Base-by-base conservation (phyloP, 1,284 basidiomycete species). In the Blastosporella zonata region DNA sequence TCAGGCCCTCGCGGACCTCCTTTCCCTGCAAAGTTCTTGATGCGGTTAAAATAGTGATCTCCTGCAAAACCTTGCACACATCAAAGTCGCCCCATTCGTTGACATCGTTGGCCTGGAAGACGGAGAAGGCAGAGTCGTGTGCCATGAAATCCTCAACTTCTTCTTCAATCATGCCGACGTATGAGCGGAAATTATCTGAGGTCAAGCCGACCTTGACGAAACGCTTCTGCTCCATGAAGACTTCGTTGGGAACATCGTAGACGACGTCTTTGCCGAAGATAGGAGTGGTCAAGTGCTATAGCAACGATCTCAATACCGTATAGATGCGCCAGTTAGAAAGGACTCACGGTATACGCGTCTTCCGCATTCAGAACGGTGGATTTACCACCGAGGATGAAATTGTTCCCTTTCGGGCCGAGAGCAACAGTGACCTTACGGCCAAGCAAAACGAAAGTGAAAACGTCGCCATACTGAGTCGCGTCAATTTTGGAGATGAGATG, bases 161-260 rank as follows among this genome's bases (percentile, higher is more conserved):
- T 31, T 89, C 75, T 52, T 87, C 84, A 58, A 99, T 93, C 82
- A 97, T 88, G 46, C 84, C 83, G 29, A 97, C 88, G 63, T 99
- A 99, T 35, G 83, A 78, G 31, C 87, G 82, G 69, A 99, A 87
- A 66, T 97, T 96, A 27, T 99, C 96, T 17, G 81, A 83, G 6
- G 93, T 90, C 7, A 99, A 81, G 35, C 96, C 95, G 57, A 93
- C 87, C 73, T 96, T 97, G 68, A 95, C 86, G 58, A 99, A 97
- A 68, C 90, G 91, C 78, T 99, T 99, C 70, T 99, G 97, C 66
- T 99, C 95, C 96, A 99, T 99, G 66, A 99, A 86, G 44, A 93
- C 77, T 48, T 94, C 88, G 67, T 99, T 99, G 25, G 97, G 96
- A 49, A 93, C 87, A 64, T 98, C 96, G 68, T 99, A 99, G 3